Evolutionary conservation across 1,284 basidiomycete species (phyloP).

Genomic region (Ustilago trichophora): DNA sequence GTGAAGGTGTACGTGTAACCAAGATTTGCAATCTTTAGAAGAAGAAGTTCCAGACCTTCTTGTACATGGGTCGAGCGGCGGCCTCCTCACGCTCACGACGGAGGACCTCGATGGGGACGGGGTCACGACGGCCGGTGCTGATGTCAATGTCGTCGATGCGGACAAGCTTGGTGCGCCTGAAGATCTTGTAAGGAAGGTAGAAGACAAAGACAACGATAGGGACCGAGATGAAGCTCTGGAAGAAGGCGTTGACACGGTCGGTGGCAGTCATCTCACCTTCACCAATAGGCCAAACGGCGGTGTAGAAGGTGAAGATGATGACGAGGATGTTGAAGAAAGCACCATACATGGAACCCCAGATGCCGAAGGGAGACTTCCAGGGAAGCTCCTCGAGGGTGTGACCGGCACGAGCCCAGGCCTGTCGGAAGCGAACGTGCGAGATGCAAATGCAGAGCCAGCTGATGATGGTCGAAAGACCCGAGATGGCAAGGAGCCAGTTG

Average conservation of each 20-base stretch:
- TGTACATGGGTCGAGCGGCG: constrained; percentile 34
- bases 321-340: constrained; percentile 63
- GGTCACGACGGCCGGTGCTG: constrained; percentile 58
- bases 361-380: constrained; percentile 69
- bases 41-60: constrained; percentile 50
- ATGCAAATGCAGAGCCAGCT: constrained; percentile 66
- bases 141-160: constrained; percentile 60
- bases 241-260: constrained; percentile 68
- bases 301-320: constrained; percentile 49
- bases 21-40: constrained; percentile 40
- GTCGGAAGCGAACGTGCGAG: constrained; percentile 72
- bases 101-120: constrained; percentile 57
- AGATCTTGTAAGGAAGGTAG: constrained; percentile 49
- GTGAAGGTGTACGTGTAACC: neutral
- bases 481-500: constrained; percentile 69
- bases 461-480: constrained; percentile 70
- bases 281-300: constrained; percentile 57
- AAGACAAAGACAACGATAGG: constrained; percentile 50
- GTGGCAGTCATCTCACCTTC: constrained; percentile 41
- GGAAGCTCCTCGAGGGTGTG: constrained; percentile 70
- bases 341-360: constrained; percentile 69
- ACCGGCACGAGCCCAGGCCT: constrained; percentile 69
- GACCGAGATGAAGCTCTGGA: constrained; percentile 68
- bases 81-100: constrained; percentile 61
- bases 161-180: constrained; percentile 43